Evolutionary conservation across 176 grass and related monocot species (phyloP), one percentile per base, ranked within the genome.

Genomic region (Triticum monococcum): DNA sequence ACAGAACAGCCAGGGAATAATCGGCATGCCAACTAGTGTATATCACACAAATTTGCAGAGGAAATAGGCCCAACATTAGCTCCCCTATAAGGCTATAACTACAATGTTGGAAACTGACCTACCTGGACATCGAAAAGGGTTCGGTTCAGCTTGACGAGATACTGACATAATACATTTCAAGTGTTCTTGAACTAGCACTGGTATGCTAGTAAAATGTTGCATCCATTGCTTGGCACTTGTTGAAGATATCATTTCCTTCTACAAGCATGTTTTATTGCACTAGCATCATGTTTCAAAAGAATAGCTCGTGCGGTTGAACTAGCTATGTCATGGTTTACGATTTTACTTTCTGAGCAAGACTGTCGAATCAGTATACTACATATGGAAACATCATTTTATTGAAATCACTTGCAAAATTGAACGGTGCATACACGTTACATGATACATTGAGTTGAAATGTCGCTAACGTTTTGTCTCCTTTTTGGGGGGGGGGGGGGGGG

Each of bases 301-400:
- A 31, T 54, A 54, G 46, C 8, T 10, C 6, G 43, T 46, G 0
- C 7, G 6, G 7, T 28, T 46, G 40, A 74, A 63, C 18, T 66
- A 60, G 0, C 26, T 23, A 75, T 1, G 25, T 71, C 26, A 37
- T 84, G 5, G 40, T 31, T 37, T 12, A 32, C 38, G 8, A 28
- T 75, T 88, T 14, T 17, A 81, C 56, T 43, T 68, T 2, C 78
- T 8, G 60, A 57, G 33, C 46, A 85, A 62, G 57, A 81, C 26
- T 1, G 8, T 6, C 14, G 0, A 48, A 59, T 71, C 35, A 22
- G 48, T 83, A 64, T 68, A 78, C 72, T 50, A 64, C 23, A 77
- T 12, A 33, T 32, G 72, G 45, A 41, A 30, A 25, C 9, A 66
- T 75, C 60, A 17, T 66, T 81, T 23, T 75, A 1, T 40, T 83